Conservation (phyloP, 2,329 filamentous ascomycete species). For the Geoglossum cookeanum region DNA sequence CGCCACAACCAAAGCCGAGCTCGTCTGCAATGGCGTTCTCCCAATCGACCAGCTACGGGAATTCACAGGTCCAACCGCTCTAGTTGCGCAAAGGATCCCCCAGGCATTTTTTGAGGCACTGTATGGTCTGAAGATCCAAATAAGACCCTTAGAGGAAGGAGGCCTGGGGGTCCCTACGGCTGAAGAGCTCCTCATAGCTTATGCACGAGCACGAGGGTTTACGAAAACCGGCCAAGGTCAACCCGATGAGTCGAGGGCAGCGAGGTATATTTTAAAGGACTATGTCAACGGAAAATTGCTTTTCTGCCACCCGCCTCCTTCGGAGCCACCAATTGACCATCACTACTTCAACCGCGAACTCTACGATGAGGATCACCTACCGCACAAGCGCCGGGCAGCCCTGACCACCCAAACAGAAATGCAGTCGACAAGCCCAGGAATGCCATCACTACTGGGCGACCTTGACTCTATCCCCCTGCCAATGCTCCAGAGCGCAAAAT, state of each 20-base stretch:
- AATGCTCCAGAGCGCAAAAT: slow-evolving; percentile 44
- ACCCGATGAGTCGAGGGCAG: slow-evolving; percentile 83
- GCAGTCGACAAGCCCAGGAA: slow-evolving; percentile 20
- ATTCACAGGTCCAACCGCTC: slow-evolving; percentile 65
- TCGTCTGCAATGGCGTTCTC: slow-evolving; percentile 85
- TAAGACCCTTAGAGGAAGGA: slow-evolving; percentile 69
- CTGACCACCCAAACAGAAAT: slow-evolving; percentile 30
- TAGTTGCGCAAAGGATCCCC: slow-evolving; percentile 73
- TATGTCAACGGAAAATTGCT: slow-evolving; percentile 93
- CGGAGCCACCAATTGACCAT: slow-evolving; percentile 42
- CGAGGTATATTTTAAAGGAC: slow-evolving; percentile 80
- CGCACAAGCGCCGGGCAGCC: slow-evolving; percentile 55
- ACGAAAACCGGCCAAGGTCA: slow-evolving; percentile 75
- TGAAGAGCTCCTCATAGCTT: slow-evolving; percentile 67
- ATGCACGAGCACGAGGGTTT: slow-evolving; percentile 78
- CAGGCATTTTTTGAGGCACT: slow-evolving; percentile 76
- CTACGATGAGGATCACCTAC: slow-evolving; percentile 67
- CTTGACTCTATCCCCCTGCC: slow-evolving; percentile 11
- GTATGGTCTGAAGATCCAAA: slow-evolving; percentile 80
- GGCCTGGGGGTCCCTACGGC: slow-evolving; percentile 75
- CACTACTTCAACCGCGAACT: slow-evolving; percentile 73
- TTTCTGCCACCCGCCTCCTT: slow-evolving; percentile 74
- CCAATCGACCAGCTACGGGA: slow-evolving; percentile 94
- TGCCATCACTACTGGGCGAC: slow-evolving; percentile 24
- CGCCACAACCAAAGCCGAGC: slow-evolving; percentile 84